These are phyloP conservation scores for Rutstroemia sp. DNA, from an alignment of 2,329 filamentous ascomycete species.

Conservation along the genomic window DNA sequence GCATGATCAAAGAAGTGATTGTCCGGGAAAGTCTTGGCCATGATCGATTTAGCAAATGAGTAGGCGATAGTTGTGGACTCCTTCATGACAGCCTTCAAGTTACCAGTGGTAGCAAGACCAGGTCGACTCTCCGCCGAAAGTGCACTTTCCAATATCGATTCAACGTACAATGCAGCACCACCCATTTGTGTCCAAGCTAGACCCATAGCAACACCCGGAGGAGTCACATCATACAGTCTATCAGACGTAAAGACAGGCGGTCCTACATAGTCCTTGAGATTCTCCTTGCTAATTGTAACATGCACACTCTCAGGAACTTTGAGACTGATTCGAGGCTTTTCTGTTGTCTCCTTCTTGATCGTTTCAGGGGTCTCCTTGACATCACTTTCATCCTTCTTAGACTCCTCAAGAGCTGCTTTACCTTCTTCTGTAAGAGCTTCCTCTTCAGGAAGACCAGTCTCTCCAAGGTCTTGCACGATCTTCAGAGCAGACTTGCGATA, in stretches of 20 bases:
- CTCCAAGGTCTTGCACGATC: slow-evolving; percentile 90
- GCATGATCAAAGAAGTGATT: slow-evolving; percentile 97
- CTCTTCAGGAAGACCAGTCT: slow-evolving; percentile 72
- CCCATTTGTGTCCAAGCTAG: slow-evolving; percentile 98
- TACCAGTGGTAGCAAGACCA: slow-evolving; percentile 84
- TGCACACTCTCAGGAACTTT: slow-evolving; percentile 83
- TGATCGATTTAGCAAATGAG: slow-evolving; percentile 84
- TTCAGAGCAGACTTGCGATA: slow-evolving; percentile 96
- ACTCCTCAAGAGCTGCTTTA: slow-evolving; percentile 66
- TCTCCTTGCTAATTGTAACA: slow-evolving; percentile 78
- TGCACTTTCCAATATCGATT: slow-evolving; percentile 85
- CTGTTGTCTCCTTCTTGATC: slow-evolving; percentile 50
- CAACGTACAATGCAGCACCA: slow-evolving; percentile 91
- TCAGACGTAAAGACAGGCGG: slow-evolving; percentile 94
- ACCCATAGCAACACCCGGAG: slow-evolving; percentile 93
- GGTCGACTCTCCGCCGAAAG: slow-evolving; percentile 68
- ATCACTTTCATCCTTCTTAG: slow-evolving; percentile 57
- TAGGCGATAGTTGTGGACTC: slow-evolving; percentile 94
- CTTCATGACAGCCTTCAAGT: slow-evolving; percentile 96
- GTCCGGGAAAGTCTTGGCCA: slow-evolving; percentile 77
- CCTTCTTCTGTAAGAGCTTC: slow-evolving; percentile 80
- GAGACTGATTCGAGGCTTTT: slow-evolving; percentile 65
- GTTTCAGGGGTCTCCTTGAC: slow-evolving; percentile 52
- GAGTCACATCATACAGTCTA: slow-evolving; percentile 87
- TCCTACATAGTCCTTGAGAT: slow-evolving; percentile 93